Percentiles rank a stretch among this genome's conserved stretches.
These are phyloP conservation scores for Pugionium dolabratum DNA, from an alignment of 345 rosid genomes.

Conservation along the genomic window DNA sequence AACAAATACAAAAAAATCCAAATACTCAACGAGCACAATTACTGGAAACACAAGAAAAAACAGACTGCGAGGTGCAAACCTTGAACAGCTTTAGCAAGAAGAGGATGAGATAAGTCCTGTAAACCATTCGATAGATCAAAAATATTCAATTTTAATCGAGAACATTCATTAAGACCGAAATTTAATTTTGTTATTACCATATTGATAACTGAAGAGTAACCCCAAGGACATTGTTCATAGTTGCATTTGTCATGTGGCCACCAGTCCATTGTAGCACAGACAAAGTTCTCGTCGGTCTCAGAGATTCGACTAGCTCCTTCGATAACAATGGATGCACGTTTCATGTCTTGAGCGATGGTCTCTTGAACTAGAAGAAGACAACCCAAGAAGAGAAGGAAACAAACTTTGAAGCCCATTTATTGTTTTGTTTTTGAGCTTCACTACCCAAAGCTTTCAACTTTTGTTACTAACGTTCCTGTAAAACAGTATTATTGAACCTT, in stretches of 20 bases:
- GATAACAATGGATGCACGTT: conserved; percentile 47
- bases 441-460: conserved; percentile 23
- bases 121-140: conserved; percentile 26
- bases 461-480: conserved; percentile 15
- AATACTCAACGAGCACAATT: conserved; percentile 13
- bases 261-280: conserved; percentile 97
- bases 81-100: conserved; percentile 73
- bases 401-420: conserved; percentile 48
- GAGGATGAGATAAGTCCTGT: conserved; percentile 83
- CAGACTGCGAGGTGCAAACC: conserved; percentile 42
- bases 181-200: conserved; percentile 50
- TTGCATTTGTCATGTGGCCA: conserved; percentile 99
- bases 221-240: conserved; percentile 93
- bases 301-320: conserved; percentile 56
- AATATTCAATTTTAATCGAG: neutral
- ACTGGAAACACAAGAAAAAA: neutral
- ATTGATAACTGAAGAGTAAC: conserved; percentile 70
- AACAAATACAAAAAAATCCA: conserved; percentile 18
- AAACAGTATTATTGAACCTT: neutral
- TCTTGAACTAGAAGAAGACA: conserved; percentile 45
- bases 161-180: neutral
- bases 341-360: conserved; percentile 48
- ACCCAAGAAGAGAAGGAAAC: conserved; percentile 46
- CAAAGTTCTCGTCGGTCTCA: conserved; percentile 70
- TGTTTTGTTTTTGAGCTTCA: conserved; percentile 26